These are phyloP conservation scores for Scutellaria baicalensis DNA, from an alignment of 257 asterid species.

Conservation along the genomic window DNA sequence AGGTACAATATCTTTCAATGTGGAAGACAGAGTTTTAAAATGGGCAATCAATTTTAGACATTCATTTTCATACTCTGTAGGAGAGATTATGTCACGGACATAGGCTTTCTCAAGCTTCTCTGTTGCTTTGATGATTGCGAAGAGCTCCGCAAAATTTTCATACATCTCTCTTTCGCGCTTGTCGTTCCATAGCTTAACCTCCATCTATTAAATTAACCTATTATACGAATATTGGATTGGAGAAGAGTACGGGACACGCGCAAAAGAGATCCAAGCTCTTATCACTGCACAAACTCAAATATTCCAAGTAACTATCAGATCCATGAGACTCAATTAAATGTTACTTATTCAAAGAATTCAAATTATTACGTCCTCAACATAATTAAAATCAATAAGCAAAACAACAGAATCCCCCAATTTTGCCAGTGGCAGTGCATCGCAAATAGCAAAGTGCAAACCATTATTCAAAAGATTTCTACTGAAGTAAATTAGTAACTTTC, in stretches of 20 bases:
- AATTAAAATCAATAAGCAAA: not conserved
- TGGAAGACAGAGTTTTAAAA: slow-evolving; percentile 71
- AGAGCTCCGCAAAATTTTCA: slow-evolving; percentile 81
- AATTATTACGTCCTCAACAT: not conserved
- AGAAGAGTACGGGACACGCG: slow-evolving; percentile 99
- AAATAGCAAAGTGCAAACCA: not conserved
- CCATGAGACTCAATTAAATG: not conserved
- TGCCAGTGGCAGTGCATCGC: not conserved
- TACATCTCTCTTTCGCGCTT: slow-evolving; percentile 97
- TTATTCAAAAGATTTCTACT: not conserved
- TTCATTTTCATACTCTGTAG: slow-evolving; percentile 64
- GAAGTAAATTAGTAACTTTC: not conserved
- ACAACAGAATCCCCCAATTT: not conserved
- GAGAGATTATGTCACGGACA: slow-evolving; percentile 64
- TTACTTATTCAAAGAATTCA: not conserved
- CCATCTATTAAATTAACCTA: slow-evolving; percentile 35
- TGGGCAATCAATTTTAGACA: slow-evolving; percentile 82
- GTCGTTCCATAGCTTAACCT: slow-evolving; percentile 97
- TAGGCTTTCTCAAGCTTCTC: slow-evolving; percentile 94
- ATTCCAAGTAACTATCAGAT: slow-evolving; percentile 4
- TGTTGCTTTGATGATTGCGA: slow-evolving; percentile 82
- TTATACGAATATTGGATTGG: slow-evolving; percentile 32
- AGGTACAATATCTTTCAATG: slow-evolving; percentile 71
- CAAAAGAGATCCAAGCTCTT: slow-evolving; percentile 41
- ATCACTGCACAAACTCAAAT: slow-evolving; percentile 30